Conservation (phyloP, 2,329 filamentous ascomycete genomes). For the Bipolaris cookei region DNA sequence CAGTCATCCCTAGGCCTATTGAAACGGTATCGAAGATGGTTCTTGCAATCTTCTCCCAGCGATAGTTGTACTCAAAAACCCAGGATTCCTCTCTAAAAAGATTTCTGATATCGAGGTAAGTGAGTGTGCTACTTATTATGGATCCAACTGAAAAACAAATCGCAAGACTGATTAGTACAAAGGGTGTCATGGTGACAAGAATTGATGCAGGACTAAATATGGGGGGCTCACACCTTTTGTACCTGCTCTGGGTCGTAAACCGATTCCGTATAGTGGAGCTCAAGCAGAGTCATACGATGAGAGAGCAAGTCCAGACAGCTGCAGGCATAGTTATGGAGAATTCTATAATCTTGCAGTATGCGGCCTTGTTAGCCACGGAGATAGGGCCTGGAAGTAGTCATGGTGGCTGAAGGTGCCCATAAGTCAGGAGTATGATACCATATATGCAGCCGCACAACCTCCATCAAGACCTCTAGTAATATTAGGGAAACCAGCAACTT, state of each 20-base stretch:
- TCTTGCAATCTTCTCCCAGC: constrained; percentile 5
- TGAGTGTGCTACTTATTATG: constrained; percentile 5
- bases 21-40: neutral
- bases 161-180: constrained; percentile 10
- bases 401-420: constrained; percentile 8
- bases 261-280: neutral
- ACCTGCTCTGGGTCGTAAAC: neutral
- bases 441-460: neutral
- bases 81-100: neutral
- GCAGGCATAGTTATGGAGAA: constrained; percentile 1
- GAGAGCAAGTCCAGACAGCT: neutral
- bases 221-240: constrained; percentile 11
- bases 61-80: constrained; percentile 5
- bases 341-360: neutral
- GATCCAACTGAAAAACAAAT: constrained; percentile 7
- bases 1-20: constrained; percentile 1
- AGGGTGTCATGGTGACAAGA: constrained; percentile 5
- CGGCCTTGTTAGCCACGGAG: neutral
- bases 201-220: constrained; percentile 9
- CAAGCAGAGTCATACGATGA: neutral
- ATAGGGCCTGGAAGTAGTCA: constrained; percentile 5
- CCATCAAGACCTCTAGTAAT: neutral
- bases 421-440: constrained; percentile 1
- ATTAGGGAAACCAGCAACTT: too few relatives aligned
- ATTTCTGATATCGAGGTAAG: constrained; percentile 12